Conservation (phyloP, 1,284 basidiomycete genomes). For the Puccinia hordei region DNA sequence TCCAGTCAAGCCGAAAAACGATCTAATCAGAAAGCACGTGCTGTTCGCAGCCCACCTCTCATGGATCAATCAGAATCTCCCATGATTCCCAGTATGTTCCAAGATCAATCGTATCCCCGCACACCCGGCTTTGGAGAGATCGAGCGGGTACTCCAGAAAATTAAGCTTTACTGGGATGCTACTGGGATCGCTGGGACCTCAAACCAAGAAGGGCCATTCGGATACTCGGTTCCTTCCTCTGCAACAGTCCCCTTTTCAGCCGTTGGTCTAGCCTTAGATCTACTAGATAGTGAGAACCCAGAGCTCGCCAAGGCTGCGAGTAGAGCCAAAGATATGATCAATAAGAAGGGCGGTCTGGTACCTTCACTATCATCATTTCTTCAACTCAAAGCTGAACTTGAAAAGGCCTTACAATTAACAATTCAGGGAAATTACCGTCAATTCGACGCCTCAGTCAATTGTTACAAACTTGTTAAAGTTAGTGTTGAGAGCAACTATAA, state of each 20-base stretch:
- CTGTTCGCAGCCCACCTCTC: background rate
- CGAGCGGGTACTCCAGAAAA: constrained; percentile 70
- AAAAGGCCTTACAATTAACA: constrained; percentile 75
- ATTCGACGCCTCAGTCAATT: constrained; percentile 84
- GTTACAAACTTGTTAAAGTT: constrained; percentile 65
- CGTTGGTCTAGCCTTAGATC: constrained; percentile 38
- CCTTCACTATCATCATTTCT: constrained; percentile 66
- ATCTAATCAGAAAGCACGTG: constrained; percentile 17
- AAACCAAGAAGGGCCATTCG: constrained; percentile 60
- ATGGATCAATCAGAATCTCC: constrained; percentile 15
- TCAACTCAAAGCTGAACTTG: constrained; percentile 72
- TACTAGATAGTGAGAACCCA: constrained; percentile 38
- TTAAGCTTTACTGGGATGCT: constrained; percentile 77
- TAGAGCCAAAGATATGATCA: constrained; percentile 47
- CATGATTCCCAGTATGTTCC: constrained; percentile 30
- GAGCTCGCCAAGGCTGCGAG: constrained; percentile 41
- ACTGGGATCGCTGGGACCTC: constrained; percentile 35
- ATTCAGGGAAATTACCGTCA: constrained; percentile 79
- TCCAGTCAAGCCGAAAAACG: constrained; percentile 29
- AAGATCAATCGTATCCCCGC: constrained; percentile 52
- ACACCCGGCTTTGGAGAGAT: constrained; percentile 58
- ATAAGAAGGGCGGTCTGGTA: constrained; percentile 61
- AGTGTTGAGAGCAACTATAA: constrained; percentile 39
- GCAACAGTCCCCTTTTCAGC: constrained; percentile 63
- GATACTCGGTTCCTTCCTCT: constrained; percentile 67